Evolutionary conservation across 768 basidiomycete genomes (phyloP), one percentile per base, ranked within the genome.

Genomic region (Lentinula boryana): DNA sequence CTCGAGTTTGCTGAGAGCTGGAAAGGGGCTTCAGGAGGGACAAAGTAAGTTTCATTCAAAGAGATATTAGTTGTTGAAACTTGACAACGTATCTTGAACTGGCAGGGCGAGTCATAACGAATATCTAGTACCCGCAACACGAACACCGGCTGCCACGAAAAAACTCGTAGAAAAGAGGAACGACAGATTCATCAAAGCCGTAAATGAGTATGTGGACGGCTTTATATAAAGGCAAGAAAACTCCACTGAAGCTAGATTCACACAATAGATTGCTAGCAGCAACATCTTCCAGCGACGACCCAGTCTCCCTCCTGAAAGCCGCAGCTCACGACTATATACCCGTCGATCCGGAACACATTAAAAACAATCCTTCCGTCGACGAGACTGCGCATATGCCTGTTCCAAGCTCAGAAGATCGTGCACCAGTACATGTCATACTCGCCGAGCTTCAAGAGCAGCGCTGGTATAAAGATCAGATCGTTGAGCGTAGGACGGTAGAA

Each of bases 261-360:
- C 7, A 8, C 61, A 77, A 93, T 40, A 60, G 58, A 52, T 70
- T 93, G 18, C 64, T 70, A 7, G 85, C 88, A 7, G 57, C 55
- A 15, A 79, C 81, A 12, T 70, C 78, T 2, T 67, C 70, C 9
- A 69, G 66, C 0, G 87, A 87, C 23, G 88, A 93, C 66, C 81
- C 93, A 0, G 81, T 85, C 1, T 64, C 68, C 13, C 70, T 93
- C 9, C 70, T 95, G 6, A 80, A 86, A 68, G 79, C 81, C 5
- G 91, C 90, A 23, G 88, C 86, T 2, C 77, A 76, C 27, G 84
- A 85, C 31, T 86, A 89, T 64, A 77, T 95, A 9, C 93, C 93
- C 2, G 74, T 89, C 31, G 78, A 89, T 64, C 86, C 87, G 5
- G 71, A 68, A 31, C 43, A 52, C 40, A 18, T 48, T 8, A 58